Evolutionary conservation across 169 alveolate genomes (phyloP).

Genomic region (Perkinsus chesapeaki): DNA sequence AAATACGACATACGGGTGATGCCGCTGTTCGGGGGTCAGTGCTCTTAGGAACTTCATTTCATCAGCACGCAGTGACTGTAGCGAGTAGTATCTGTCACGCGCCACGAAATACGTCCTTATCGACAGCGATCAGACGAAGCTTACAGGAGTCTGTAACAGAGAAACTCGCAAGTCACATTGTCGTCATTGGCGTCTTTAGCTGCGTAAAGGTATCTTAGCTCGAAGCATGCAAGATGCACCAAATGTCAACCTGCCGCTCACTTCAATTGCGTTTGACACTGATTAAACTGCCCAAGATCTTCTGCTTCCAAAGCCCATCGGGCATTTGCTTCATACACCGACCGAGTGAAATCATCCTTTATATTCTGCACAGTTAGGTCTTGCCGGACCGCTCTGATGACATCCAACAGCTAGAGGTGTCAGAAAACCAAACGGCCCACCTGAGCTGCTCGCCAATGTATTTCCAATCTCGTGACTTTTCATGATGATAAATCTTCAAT

Average conservation of each 20-base stretch:
- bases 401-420: slow-evolving; percentile 9
- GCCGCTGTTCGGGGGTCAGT: not conserved
- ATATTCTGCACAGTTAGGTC: slow-evolving; percentile 85
- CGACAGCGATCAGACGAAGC: too few relatives aligned
- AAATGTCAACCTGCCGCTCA: not conserved
- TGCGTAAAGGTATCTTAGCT: not conserved
- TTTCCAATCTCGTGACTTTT: slow-evolving; percentile 46
- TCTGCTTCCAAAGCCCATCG: slow-evolving; percentile 79
- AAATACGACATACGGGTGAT: not conserved
- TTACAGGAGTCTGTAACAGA: not conserved
- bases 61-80: not conserved
- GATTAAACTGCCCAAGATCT: slow-evolving; percentile 86
- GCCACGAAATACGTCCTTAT: not conserved
- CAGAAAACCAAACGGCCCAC: not conserved
- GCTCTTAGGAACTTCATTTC: not conserved
- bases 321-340: slow-evolving; percentile 85
- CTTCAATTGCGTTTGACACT: slow-evolving; percentile 81
- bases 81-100: not conserved
- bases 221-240: not conserved
- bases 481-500: not conserved
- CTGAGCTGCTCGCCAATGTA: slow-evolving; percentile 78
- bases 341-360: slow-evolving; percentile 66
- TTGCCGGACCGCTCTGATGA: slow-evolving; percentile 66
- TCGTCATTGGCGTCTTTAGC: not conserved
- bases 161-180: not conserved